Evolutionary conservation across 2,329 filamentous ascomycete genomes (phyloP), one percentile per base, ranked within the genome.

Genomic region (Canariomyces notabilis): DNA sequence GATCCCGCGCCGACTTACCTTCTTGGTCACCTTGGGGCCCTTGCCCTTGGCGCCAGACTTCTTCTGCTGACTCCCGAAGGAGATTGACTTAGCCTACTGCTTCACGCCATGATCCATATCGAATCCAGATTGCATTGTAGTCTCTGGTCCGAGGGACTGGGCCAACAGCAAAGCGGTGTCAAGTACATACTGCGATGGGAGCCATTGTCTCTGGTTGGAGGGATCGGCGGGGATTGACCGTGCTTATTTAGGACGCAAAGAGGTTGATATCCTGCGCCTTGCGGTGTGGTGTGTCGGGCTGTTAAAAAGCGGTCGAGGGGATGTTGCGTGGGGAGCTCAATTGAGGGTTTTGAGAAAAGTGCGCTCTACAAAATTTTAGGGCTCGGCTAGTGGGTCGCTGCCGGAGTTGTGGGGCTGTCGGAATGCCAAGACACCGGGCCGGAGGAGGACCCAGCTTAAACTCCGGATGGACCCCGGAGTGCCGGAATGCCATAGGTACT

Each of bases 41-140:
- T 84, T 83, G 70, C 73, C 75, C 71, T 80, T 84, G 72, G 69
- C 74, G 64, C 49, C 49, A 38, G 77, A 70, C 77, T 88, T 80
- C 76, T 80, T 80, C 76, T 79, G 67, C 64, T 37, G 40, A 80
- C 74, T 79, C 67, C 58, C 44, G 54, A 54, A 64, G 64, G 72
- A 70, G 67, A 71, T 72, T 73, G 72, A 76, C 80, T 94, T 91
- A 96, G 90, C 93, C 91, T 96, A 95, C 91, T 97, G 90, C 81
- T 85, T 80, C 67, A 74, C 70, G 75, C 75, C 73, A 72, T 73
- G 62, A 70, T 73, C 69, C 67, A 20, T 46, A 49, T 45, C 47
- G 44, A 42, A 37, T 16, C 45, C 37, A 46, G 42, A 32, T 32
- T 34, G 31, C 35, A n/a, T 20, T n/a, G n/a, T n/a, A n/a, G n/a